phyloP scores from a whole-genome alignment of 129 eudicot species.

The Saussurea involucrata region DNA sequence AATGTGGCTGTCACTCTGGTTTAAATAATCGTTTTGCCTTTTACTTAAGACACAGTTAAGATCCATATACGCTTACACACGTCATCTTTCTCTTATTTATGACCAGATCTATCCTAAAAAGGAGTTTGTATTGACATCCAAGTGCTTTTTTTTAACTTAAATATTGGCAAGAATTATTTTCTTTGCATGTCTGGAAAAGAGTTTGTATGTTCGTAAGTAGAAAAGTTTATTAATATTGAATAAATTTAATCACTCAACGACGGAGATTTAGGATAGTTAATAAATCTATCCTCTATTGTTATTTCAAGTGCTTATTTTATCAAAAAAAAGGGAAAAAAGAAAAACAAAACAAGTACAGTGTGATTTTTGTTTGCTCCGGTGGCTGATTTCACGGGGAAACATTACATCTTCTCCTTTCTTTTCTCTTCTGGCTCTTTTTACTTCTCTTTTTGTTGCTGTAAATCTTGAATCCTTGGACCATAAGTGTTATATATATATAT shows the following conservation, averaged over 20 bases:
- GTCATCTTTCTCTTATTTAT: not conserved
- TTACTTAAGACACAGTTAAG: not conserved
- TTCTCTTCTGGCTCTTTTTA: not conserved
- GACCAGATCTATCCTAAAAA: not conserved
- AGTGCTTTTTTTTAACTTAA: not conserved
- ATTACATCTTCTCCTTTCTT: not conserved
- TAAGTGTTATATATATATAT: not conserved
- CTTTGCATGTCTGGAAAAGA: not conserved
- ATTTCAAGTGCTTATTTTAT: not conserved
- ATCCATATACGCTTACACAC: not conserved
- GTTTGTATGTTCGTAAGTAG: not conserved
- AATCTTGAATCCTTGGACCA: not conserved
- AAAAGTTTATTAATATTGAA: not conserved
- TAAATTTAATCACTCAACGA: not conserved
- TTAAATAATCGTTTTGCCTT: not conserved
- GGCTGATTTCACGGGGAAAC: not conserved
- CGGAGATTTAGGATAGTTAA: not conserved
- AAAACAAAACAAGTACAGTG: not conserved
- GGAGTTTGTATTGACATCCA: not conserved
- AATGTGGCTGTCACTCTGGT: not conserved
- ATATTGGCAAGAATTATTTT: not conserved
- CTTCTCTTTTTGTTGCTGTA: not conserved
- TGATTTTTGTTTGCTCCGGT: not conserved
- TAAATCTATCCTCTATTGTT: not conserved
- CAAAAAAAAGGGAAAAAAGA: not conserved